Percentiles rank a stretch among this genome's conserved stretches.
Evolutionary conservation across 2,329 filamentous ascomycete genomes (phyloP).

Genomic region (Pyrenochaeta sp.): DNA sequence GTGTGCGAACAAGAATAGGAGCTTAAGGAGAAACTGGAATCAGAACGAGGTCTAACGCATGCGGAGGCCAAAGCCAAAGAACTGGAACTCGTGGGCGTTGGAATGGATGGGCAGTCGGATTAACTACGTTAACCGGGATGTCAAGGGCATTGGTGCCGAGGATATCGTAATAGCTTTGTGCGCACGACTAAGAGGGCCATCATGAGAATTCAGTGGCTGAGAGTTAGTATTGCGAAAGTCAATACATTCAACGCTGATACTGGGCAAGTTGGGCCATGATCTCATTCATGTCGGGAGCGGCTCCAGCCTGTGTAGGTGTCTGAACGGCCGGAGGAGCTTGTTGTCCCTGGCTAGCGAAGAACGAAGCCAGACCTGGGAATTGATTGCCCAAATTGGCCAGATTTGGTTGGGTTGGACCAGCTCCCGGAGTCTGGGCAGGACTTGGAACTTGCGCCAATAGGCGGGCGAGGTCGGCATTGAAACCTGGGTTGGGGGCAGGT

Average conservation of each 20-base stretch:
- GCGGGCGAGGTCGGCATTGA: constrained; percentile 50
- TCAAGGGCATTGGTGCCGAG: constrained; percentile 6
- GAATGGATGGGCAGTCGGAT: constrained; percentile 7
- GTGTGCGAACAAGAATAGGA: neutral
- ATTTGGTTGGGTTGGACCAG: constrained; percentile 25
- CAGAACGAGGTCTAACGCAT: constrained; percentile 1
- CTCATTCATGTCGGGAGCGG: constrained; percentile 66
- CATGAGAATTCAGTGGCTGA: neutral
- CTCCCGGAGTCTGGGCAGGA: constrained; percentile 35
- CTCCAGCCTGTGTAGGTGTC: constrained; percentile 35
- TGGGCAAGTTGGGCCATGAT: constrained; percentile 78
- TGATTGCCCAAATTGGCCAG: constrained; percentile 40
- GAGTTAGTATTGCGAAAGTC: neutral
- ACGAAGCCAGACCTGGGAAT: constrained; percentile 41
- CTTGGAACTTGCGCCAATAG: constrained; percentile 46
- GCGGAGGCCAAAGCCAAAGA: constrained; percentile 6
- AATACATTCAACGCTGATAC: constrained; percentile 61
- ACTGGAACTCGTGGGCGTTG: constrained; percentile 1
- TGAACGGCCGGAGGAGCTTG: constrained; percentile 40
- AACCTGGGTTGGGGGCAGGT: constrained; percentile 37
- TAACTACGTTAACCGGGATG: neutral
- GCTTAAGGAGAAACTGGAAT: neutral
- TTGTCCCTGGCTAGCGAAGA: constrained; percentile 36
- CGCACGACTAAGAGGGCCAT: constrained; percentile 5
- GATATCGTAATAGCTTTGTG: constrained; percentile 5